phyloP scores from a whole-genome alignment of 495 filamentous ascomycete genomes.

The Daldinia decipiens region DNA sequence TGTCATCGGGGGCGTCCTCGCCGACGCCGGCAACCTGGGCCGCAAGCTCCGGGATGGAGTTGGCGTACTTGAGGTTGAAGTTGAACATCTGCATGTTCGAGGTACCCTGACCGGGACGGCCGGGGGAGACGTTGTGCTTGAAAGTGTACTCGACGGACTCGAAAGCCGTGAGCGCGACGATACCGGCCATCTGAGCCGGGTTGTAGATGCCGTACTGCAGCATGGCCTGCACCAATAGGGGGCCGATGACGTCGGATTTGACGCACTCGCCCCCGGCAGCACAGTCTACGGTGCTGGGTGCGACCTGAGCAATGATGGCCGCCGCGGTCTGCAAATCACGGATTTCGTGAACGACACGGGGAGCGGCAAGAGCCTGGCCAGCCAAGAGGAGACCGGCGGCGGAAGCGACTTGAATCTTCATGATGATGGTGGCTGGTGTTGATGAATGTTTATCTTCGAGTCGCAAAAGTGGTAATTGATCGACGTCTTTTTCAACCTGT shows the following conservation, averaged over 20 bases:
- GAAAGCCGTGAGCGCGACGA: constrained; percentile 71
- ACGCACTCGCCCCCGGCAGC: constrained; percentile 70
- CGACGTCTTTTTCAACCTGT: constrained; percentile 27
- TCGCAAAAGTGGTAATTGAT: constrained; percentile 25
- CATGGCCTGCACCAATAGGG: constrained; percentile 66
- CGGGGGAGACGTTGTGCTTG: constrained; percentile 72
- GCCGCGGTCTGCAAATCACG: constrained; percentile 55
- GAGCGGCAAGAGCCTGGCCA: constrained; percentile 37
- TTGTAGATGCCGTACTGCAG: constrained; percentile 63
- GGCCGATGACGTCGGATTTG: constrained; percentile 70
- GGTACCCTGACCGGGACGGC: constrained; percentile 77
- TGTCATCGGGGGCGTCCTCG: constrained; percentile 40
- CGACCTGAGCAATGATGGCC: constrained; percentile 61
- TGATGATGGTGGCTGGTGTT: constrained; percentile 29
- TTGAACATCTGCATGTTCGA: constrained; percentile 77
- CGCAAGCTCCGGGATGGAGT: constrained; percentile 62
- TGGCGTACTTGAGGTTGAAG: constrained; percentile 72
- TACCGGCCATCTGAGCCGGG: constrained; percentile 68
- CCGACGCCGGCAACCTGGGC: constrained; percentile 51
- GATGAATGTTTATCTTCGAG: background rate
- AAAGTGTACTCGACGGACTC: constrained; percentile 75
- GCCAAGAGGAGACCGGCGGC: constrained; percentile 41
- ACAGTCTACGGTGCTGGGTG: constrained; percentile 57
- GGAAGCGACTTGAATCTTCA: constrained; percentile 42
- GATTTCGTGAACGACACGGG: constrained; percentile 29